Base-by-base conservation (phyloP, 2,329 filamentous ascomycete genomes). In the Stemphylium vesicarium region DNA sequence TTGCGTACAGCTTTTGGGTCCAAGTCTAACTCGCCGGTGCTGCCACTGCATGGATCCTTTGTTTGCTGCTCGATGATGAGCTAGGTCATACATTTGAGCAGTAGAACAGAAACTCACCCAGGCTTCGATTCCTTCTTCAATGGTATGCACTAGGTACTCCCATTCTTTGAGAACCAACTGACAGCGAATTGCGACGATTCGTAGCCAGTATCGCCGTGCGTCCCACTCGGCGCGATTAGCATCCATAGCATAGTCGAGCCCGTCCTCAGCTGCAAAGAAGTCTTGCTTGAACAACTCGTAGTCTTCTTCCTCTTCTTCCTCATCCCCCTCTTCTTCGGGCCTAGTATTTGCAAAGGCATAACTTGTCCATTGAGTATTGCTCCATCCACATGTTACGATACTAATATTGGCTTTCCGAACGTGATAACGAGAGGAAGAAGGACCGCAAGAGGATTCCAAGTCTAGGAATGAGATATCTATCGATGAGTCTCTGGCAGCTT, bases 201-300 rank as follows among this genome's bases (percentile, higher is more conserved):
- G 38, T 12, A 63, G 40, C 37, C 44, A 63, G 29, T 60, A 63
- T 6, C 12, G 22, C 18, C 60, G 46, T 11, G 57, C 37, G 40
- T 60, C 60, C 57, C 57, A 57, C 5, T 52, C 12, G 8, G 45
- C 36, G 11, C 24, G 20, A 13, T 24, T 3, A 5, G 26, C 11
- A 20, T 16, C n/a, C 1, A 12, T 33, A 5, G 11, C 10, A 13
- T 29, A 39, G 33, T 51, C 40, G 26, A 39, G 24, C 9, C 48
- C 48, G 26, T 39, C 12, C 4, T 45, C 15, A 2, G 24, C 15
- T 4, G 22, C 4, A 20, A 35, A 43, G 12, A 41, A 26, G 11
- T 43, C 29, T 51, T 40, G 16, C 31, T 16, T 20, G 31, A 22
- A 10, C 6, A 24, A 7, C 12, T 43, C 29, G 15, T 33, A 29